Base-by-base conservation (phyloP, 805 yeast genomes). In the Candida railenensis region DNA sequence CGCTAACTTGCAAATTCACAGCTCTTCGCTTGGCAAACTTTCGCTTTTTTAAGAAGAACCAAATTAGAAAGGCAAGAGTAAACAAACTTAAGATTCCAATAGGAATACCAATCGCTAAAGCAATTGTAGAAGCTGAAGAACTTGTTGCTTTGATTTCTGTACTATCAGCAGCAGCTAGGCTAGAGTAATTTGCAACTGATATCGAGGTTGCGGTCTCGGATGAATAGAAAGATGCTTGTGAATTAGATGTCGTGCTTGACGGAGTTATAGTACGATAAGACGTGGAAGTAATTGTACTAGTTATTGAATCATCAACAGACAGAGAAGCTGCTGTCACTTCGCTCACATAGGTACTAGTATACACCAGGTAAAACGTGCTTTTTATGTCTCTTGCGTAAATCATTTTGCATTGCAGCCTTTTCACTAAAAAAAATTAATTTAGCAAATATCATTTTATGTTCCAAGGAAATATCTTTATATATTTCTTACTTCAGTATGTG, bases 21-120 rank as follows among this genome's bases (percentile, higher is more conserved):
- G 16, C 22, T 18, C 38, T 21, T 16, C n/a, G 44, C 38, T 14
- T 42, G 47, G 41, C 40, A 34, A 47, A 43, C 18, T 43, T 51
- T 39, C 47, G 57, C 45, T 44, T 52, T 43, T 52, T 54, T 18
- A 59, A 43, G 32, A 54, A 55, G 37, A 57, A 51, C 55, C 66
- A 57, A 5, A 50, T 53, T 14, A 58, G 53, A 8, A 53, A 40
- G 19, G 49, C 59, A 34, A 58, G 40, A 4, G 58, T 51, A 42
- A 63, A 52, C 20, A 64, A 22, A 11, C 52, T 49, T 32, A 68
- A 48, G n/a, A 60, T 49, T 15, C 65, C 68, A 42, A 63, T 50
- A 22, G 66, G 68, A 42, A 62, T 55, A 11, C 71, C 71, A 48
- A 62, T 63, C 44, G 60, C 68, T 63, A 54, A 48, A 3, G 71